phyloP scores from a whole-genome alignment of 1,284 basidiomycete species.

The Irpex sp. region DNA sequence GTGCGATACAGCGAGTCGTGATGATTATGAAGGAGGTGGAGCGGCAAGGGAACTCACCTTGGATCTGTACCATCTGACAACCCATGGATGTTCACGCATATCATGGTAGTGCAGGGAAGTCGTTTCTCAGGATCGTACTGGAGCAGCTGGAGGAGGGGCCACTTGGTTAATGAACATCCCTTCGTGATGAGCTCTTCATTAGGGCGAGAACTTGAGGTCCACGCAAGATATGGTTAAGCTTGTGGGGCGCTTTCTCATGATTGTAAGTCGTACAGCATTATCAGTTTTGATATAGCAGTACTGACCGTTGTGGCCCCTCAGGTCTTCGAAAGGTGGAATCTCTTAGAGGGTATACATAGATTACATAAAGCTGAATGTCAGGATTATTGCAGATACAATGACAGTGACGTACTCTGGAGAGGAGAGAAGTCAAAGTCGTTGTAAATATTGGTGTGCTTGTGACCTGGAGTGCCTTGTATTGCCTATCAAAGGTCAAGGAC shows the following conservation, averaged over 20 bases:
- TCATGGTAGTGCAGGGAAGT: slow-evolving; percentile 64
- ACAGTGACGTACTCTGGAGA: no score
- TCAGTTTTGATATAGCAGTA: slow-evolving; percentile 2
- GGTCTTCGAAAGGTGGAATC: slow-evolving; percentile 88
- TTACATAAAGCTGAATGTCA: no score
- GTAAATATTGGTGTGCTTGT: no score
- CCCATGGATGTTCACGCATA: slow-evolving; percentile 91
- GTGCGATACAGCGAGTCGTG: neutral
- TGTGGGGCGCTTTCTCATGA: slow-evolving; percentile 29
- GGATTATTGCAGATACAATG: no score
- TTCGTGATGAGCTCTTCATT: slow-evolving; percentile 57
- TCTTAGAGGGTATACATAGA: no score
- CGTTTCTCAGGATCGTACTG: slow-evolving; percentile 85
- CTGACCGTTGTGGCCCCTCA: slow-evolving; percentile 71
- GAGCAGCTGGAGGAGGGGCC: slow-evolving; percentile 59
- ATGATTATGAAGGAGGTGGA: neutral
- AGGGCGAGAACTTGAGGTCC: slow-evolving; percentile 73
- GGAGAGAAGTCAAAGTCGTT: no score
- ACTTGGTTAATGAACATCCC: slow-evolving; percentile 30
- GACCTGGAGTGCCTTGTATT: no score
- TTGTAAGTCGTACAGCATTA: slow-evolving; percentile 71
- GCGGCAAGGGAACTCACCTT: neutral
- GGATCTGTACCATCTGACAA: slow-evolving; percentile 63
- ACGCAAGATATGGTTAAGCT: slow-evolving; percentile 61
- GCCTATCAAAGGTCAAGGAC: no score